These are phyloP conservation scores for Phyllosticta citriasiana DNA, from an alignment of 2,329 filamentous ascomycete species.

Conservation along the genomic window DNA sequence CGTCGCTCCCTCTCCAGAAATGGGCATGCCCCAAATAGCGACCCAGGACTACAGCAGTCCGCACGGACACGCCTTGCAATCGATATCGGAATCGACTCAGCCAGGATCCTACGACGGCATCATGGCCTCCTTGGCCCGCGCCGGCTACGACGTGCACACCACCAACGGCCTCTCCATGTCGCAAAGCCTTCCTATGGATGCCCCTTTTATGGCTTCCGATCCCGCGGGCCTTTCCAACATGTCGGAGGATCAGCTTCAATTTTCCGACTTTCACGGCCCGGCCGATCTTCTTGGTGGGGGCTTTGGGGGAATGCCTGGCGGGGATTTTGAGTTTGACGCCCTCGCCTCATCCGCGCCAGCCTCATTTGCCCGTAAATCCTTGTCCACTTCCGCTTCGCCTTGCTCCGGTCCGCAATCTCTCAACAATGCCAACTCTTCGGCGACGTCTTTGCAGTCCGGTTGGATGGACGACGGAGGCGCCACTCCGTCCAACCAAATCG, in stretches of 20 bases:
- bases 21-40: conserved; percentile 2
- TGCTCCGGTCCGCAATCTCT: conserved; percentile 25
- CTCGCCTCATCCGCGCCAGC: conserved; percentile 17
- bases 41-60: conserved; percentile 2
- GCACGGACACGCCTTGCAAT: conserved; percentile 7
- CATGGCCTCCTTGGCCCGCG: conserved; percentile 22
- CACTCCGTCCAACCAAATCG: conserved; percentile 16
- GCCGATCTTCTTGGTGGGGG: conserved; percentile 15
- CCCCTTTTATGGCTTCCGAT: conserved; percentile 19
- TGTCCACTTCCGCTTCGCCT: conserved; percentile 26
- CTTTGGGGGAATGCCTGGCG: conserved; percentile 19
- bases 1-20: conserved; percentile 4
- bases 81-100: conserved; percentile 10
- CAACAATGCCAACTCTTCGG: conserved; percentile 22
- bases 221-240: conserved; percentile 15
- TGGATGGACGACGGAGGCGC: conserved; percentile 22
- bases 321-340: conserved; percentile 18
- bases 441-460: conserved; percentile 26
- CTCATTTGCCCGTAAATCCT: conserved; percentile 18
- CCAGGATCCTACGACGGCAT: conserved; percentile 17
- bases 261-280: conserved; percentile 18
- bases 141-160: conserved; percentile 21
- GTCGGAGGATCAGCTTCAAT: conserved; percentile 14
- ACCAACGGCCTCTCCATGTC: conserved; percentile 16
- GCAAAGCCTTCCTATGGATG: conserved; percentile 13